phyloP scores from a whole-genome alignment of 352 stramenopile species.

The Pilasporangium apinafurcum region DNA sequence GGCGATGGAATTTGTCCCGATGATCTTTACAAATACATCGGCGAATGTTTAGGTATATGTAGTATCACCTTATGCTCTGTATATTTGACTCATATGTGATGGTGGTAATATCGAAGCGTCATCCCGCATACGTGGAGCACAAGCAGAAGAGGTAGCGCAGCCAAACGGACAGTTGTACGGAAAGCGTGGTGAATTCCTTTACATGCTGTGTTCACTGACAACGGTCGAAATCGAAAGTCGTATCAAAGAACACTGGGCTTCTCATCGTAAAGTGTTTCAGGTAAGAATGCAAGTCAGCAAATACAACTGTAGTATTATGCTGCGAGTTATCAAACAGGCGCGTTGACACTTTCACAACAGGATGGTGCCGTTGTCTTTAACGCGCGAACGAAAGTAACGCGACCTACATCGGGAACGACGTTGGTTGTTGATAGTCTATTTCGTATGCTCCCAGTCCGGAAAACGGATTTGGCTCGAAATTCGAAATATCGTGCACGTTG shows the following conservation, averaged over 20 bases:
- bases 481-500: constrained; percentile 21
- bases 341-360: too few species aligned
- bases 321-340: too few species aligned
- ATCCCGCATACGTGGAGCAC: too few species aligned
- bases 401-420: constrained; percentile 33
- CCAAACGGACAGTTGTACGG: constrained; percentile 24
- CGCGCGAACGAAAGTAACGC: constrained; percentile 24
- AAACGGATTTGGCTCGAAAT: constrained; percentile 32
- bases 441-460: constrained; percentile 44
- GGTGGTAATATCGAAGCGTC: too few species aligned
- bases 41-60: constrained; percentile 34
- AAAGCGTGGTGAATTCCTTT: constrained; percentile 40
- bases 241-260: constrained; percentile 40
- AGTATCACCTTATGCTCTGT: too few species aligned
- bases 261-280: constrained; percentile 61
- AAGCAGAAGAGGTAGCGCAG: not conserved
- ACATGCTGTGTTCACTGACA: constrained; percentile 29
- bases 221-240: constrained; percentile 65
- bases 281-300: too few species aligned
- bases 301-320: too few species aligned
- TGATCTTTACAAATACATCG: constrained; percentile 39
- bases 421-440: constrained; percentile 55
- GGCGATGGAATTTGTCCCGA: constrained; percentile 54
- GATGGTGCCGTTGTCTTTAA: constrained; percentile 53
- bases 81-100: too few species aligned